A percentile compares a stretch with the other conserved stretches of the same genome.
These are phyloP conservation scores for Teratosphaeria destructans DNA, from an alignment of 2,329 filamentous ascomycete species.

Conservation along the genomic window DNA sequence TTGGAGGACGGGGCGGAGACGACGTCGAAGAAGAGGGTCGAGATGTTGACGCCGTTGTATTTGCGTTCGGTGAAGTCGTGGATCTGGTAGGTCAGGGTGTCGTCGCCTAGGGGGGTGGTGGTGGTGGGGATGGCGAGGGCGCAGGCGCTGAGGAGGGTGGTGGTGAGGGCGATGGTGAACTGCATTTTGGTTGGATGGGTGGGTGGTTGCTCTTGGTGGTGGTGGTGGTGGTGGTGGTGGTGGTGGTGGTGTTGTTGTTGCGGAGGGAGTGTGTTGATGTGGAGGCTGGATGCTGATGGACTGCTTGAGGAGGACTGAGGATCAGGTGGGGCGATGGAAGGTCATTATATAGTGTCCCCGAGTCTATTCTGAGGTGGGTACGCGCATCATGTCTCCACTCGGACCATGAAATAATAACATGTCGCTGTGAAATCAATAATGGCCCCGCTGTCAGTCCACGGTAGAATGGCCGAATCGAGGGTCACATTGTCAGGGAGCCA, in stretches of 20 bases:
- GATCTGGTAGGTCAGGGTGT: slow-evolving; percentile 6
- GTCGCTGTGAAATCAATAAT: background rate
- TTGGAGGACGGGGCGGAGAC: slow-evolving; percentile 5
- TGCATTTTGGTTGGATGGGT: slow-evolving; percentile 7
- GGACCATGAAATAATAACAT: background rate
- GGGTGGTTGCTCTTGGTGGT: background rate
- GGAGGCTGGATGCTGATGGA: background rate
- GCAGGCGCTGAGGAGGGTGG: slow-evolving; percentile 3
- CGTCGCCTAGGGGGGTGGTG: background rate
- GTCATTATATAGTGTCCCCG: background rate
- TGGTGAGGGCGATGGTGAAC: slow-evolving; percentile 8
- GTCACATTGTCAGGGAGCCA: background rate
- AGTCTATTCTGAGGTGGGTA: background rate
- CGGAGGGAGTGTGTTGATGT: background rate
- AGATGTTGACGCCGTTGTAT: slow-evolving; percentile 5
- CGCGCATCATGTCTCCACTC: background rate
- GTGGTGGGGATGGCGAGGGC: slow-evolving; percentile 4
- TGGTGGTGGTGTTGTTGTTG: background rate
- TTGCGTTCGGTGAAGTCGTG: slow-evolving; percentile 7
- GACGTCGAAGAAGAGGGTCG: slow-evolving; percentile 9
- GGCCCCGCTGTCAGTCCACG: background rate
- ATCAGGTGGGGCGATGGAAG: background rate
- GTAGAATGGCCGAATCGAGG: background rate
- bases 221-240: too few relatives aligned
- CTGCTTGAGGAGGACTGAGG: background rate